These are phyloP conservation scores for Halophytophthora polymorphica DNA, from an alignment of 352 stramenopile genomes.

Conservation along the genomic window DNA sequence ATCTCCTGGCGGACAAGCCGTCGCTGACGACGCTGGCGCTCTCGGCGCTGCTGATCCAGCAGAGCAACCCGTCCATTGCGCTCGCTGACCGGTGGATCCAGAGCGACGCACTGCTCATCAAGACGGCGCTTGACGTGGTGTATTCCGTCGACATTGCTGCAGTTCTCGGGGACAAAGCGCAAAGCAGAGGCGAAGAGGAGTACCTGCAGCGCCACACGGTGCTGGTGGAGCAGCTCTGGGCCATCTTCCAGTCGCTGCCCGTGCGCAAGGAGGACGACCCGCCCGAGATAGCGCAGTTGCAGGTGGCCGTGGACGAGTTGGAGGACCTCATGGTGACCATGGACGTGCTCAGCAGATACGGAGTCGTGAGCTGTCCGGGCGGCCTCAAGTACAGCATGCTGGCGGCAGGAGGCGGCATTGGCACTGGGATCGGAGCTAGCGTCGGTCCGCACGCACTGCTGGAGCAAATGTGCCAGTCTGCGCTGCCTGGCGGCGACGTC, in stretches of 20 bases:
- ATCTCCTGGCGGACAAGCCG: conserved; percentile 17
- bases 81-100: conserved; percentile 56
- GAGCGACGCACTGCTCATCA: conserved; percentile 42
- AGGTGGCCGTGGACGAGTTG: conserved; percentile 70
- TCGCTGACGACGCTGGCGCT: conserved; percentile 39
- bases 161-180: conserved; percentile 12
- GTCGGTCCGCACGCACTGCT: conserved; percentile 31
- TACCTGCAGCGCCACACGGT: conserved; percentile 21
- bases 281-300: conserved; percentile 48
- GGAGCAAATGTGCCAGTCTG: conserved; percentile 50
- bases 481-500: conserved; percentile 15
- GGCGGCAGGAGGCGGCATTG: conserved; percentile 20
- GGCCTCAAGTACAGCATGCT: conserved; percentile 43
- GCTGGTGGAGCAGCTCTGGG: conserved; percentile 63
- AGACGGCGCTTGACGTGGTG: conserved; percentile 55
- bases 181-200: conserved; percentile 10
- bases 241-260: conserved; percentile 73
- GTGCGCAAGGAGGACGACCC: conserved; percentile 55
- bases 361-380: conserved; percentile 16
- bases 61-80: conserved; percentile 56
- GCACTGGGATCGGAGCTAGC: not conserved
- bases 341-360: conserved; percentile 65
- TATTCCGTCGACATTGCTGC: conserved; percentile 26
- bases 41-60: conserved; percentile 53
- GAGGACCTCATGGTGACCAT: conserved; percentile 72